These are phyloP conservation scores for Globisporangium nunn DNA, from an alignment of 352 stramenopile species.

Conservation along the genomic window DNA sequence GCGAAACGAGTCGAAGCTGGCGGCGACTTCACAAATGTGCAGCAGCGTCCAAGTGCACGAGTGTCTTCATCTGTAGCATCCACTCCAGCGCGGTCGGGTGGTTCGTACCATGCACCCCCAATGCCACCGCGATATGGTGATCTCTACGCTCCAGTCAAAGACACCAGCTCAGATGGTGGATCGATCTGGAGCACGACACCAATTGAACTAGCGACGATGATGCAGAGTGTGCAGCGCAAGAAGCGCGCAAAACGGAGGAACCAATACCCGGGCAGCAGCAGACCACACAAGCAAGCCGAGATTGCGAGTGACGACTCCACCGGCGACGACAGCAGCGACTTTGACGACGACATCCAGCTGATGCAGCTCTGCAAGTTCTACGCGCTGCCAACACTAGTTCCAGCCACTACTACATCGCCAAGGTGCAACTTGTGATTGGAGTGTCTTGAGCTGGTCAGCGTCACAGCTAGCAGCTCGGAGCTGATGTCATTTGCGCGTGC, in stretches of 20 bases:
- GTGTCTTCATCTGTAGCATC: too few relatives aligned
- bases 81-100: too few relatives aligned
- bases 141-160: background rate
- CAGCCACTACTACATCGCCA: background rate
- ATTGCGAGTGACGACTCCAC: slow-evolving; percentile 8
- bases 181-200: slow-evolving; percentile 11
- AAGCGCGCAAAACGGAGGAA: background rate
- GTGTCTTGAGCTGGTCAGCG: background rate
- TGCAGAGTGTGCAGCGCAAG: background rate
- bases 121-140: too few relatives aligned
- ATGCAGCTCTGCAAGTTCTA: slow-evolving; percentile 3
- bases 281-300: background rate
- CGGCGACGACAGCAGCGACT: slow-evolving; percentile 6
- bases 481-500: too few relatives aligned
- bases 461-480: too few relatives aligned
- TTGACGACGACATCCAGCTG: slow-evolving; percentile 1
- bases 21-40: too few relatives aligned
- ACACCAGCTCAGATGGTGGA: background rate
- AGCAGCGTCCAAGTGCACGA: too few relatives aligned
- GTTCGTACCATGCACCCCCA: too few relatives aligned
- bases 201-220: slow-evolving; percentile 7
- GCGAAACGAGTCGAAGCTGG: background rate
- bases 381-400: slow-evolving; percentile 1
- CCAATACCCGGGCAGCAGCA: background rate
- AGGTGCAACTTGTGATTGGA: background rate